Evolutionary conservation across 495 filamentous ascomycete species (phyloP), one percentile per base, ranked within the genome.

Genomic region (Aspergillus asperescens): DNA sequence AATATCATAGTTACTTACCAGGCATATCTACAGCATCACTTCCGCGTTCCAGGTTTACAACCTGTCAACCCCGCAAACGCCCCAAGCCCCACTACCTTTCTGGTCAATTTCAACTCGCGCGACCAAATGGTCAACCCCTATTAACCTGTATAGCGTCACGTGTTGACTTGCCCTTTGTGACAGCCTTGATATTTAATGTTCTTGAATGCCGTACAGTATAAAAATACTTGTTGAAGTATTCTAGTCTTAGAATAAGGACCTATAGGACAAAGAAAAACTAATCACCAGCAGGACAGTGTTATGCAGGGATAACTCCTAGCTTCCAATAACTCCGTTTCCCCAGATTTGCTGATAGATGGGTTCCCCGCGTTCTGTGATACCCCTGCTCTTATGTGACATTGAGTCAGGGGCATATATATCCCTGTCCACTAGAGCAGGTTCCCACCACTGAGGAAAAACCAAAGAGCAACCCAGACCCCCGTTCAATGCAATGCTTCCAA

Each of bases 401-500:
- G 7, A 41, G 38, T 41, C 38, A 23, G 27, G 16, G 15, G 18
- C 9, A 10, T 5, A 10, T 7, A 34, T 34, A 47, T 47, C 44
- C 16, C 34, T 37, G 44, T 45, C 50, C 28, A 7, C 32, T 10
- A 37, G 42, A 46, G 41, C 41, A 46, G 27, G 15, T 12, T 20
- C 15, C 31, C 31, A 45, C 22, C 28, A 22, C 31, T 10, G 12
- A 20, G 47, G n/a, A 51, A 23, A 41, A 27, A 50, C 48, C 34
- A 62, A 54, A 56, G 29, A 53, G 50, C 38, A 50, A 57, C 40
- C 27, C 45, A 45, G 45, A 58, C 55, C 53, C 54, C 52, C 28
- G 34, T 48, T 15, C 54, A 20, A 62, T 59, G 60, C 60, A 57
- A 60, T 63, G 57, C 56, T 57, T 40, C 48, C 50, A 38, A 54